Percentiles rank a stretch among this genome's conserved stretches.
Evolutionary conservation across 139 green algal genomes (phyloP).

Genomic region (Dunaliella primolecta): DNA sequence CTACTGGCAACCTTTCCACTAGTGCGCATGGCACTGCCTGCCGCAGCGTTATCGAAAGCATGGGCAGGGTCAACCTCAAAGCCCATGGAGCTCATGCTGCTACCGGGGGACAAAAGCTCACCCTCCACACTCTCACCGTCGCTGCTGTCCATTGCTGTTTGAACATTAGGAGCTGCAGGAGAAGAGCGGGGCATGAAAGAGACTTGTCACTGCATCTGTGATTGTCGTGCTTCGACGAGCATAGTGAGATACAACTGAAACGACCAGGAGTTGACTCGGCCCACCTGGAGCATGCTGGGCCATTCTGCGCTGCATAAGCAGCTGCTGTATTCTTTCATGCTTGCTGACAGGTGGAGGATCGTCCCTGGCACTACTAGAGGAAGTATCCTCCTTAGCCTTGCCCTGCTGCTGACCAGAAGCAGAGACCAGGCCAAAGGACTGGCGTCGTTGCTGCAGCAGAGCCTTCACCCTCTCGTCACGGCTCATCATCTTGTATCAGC

Average conservation of each 20-base stretch:
- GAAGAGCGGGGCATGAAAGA: too few species aligned
- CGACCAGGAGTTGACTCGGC: not conserved
- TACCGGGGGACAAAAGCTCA: not conserved
- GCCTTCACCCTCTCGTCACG: not conserved
- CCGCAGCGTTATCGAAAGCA: not conserved
- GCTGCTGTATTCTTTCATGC: not conserved
- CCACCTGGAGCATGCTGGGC: not conserved
- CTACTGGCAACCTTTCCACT: not conserved
- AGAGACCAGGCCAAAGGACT: not conserved
- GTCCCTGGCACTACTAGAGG: not conserved
- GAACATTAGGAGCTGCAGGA: too few species aligned
- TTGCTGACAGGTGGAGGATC: not conserved
- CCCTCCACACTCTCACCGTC: not conserved
- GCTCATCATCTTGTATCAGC: too few species aligned
- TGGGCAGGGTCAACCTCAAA: not conserved
- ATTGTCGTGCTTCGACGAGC: too few species aligned
- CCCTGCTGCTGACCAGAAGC: not conserved
- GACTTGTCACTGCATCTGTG: too few species aligned
- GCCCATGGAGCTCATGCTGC: not conserved
- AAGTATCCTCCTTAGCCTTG: not conserved
- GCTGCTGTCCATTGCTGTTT: not conserved
- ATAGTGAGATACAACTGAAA: too few species aligned
- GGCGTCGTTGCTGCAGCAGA: not conserved
- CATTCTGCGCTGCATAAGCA: not conserved
- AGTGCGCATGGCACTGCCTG: not conserved